A percentile compares a stretch with the other conserved stretches of the same genome.
Conservation (phyloP, 2,329 filamentous ascomycete species). For the Monosporascus sp. region DNA sequence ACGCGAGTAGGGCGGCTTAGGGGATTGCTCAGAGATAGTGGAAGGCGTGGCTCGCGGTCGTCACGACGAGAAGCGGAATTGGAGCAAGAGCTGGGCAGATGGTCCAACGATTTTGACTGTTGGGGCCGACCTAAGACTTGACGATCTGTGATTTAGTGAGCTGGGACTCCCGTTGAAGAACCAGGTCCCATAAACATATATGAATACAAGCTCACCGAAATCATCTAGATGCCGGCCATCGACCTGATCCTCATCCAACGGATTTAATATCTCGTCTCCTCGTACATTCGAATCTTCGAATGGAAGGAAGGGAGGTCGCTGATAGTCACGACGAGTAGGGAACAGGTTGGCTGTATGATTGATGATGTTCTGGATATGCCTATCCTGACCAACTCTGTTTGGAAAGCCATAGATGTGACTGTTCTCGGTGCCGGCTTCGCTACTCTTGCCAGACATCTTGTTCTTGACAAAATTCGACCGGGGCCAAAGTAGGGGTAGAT, state of each 20-base stretch:
- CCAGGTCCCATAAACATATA: neutral
- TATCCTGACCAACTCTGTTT: constrained; percentile 13
- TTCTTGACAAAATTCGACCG: too few relatives aligned
- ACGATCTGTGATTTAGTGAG: constrained; percentile 14
- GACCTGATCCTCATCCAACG: neutral
- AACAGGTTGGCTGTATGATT: constrained; percentile 20
- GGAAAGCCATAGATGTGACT: constrained; percentile 14
- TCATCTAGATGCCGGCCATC: constrained; percentile 18
- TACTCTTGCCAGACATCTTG: constrained; percentile 17
- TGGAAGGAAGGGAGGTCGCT: constrained; percentile 5
- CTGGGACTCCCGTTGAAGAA: neutral
- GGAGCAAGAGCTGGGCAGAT: neutral
- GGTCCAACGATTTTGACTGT: neutral
- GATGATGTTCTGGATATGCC: constrained; percentile 25
- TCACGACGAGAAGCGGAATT: neutral
- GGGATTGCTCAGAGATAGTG: constrained; percentile 11
- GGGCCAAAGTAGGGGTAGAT: neutral
- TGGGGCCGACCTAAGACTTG: constrained; percentile 17
- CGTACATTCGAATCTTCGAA: neutral
- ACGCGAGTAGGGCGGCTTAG: constrained; percentile 15
- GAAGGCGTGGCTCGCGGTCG: constrained; percentile 12
- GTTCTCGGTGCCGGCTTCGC: constrained; percentile 2
- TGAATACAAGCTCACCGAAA: constrained; percentile 19
- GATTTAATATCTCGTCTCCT: constrained; percentile 1
- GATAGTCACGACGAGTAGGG: constrained; percentile 6